Percentiles rank a stretch among this genome's conserved stretches.
Conservation (phyloP, 2,329 filamentous ascomycete genomes). For the Sarocladiaceae sp. region DNA sequence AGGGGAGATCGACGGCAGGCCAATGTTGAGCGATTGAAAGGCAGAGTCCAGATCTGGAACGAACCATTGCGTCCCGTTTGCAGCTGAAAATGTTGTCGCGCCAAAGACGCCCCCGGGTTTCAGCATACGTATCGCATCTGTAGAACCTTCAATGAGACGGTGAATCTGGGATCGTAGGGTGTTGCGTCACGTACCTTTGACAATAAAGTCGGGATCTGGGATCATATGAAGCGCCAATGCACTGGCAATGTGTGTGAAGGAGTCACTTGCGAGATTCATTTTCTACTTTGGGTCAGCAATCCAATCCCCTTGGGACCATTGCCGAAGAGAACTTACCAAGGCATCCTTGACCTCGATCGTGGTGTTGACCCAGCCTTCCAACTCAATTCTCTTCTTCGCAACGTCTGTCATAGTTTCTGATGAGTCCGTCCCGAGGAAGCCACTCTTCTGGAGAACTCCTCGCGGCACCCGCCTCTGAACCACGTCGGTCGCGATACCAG, state of each 20-base stretch:
- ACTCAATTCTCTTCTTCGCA: slow-evolving; percentile 29
- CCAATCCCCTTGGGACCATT: rapidly evolving
- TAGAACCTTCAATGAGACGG: neutral
- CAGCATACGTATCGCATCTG: slow-evolving; percentile 33
- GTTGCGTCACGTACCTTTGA: slow-evolving; percentile 18
- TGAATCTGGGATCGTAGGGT: neutral
- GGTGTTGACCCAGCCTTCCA: slow-evolving; percentile 39
- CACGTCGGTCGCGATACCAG: slow-evolving; percentile 40
- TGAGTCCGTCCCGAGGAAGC: slow-evolving; percentile 43
- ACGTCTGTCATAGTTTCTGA: slow-evolving; percentile 35
- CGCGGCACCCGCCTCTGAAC: slow-evolving; percentile 33
- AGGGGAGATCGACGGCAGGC: slow-evolving; percentile 26
- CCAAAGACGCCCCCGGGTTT: slow-evolving; percentile 32
- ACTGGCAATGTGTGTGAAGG: slow-evolving; percentile 38
- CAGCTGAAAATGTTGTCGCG: slow-evolving; percentile 29
- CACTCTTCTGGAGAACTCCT: slow-evolving; percentile 33
- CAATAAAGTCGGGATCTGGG: slow-evolving; percentile 29
- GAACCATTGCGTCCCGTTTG: slow-evolving; percentile 27
- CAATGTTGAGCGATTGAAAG: slow-evolving; percentile 33
- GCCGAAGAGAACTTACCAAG: slow-evolving; percentile 33
- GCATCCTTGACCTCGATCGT: slow-evolving; percentile 39
- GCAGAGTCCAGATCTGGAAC: slow-evolving; percentile 29
- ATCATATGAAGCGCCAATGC: slow-evolving; percentile 43
- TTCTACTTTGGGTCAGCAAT: slow-evolving; percentile 20
- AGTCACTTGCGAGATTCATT: slow-evolving; percentile 29